These are phyloP conservation scores for Stachybotrys elegans DNA, from an alignment of 2,329 filamentous ascomycete species.

Conservation along the genomic window DNA sequence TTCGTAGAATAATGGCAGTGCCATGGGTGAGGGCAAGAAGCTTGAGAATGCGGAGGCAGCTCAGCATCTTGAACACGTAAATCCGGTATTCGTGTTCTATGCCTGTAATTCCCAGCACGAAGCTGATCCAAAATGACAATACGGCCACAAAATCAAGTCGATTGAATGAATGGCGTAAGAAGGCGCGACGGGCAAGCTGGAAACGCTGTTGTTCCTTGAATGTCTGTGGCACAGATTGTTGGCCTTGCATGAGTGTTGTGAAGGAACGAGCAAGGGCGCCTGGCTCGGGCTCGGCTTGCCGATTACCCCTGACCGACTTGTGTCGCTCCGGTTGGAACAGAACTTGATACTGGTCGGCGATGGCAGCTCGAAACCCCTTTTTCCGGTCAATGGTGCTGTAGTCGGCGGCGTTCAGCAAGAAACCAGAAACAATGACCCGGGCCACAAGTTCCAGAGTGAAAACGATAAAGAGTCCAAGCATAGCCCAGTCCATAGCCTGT, in stretches of 20 bases:
- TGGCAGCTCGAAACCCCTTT: constrained; percentile 65
- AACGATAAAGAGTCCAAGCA: constrained; percentile 78
- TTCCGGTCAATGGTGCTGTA: constrained; percentile 87
- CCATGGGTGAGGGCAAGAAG: constrained; percentile 90
- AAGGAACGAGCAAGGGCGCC: constrained; percentile 71
- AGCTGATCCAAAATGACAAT: constrained; percentile 91
- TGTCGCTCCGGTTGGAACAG: constrained; percentile 80
- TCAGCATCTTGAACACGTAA: constrained; percentile 94
- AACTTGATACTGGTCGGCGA: constrained; percentile 69
- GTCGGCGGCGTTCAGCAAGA: constrained; percentile 83
- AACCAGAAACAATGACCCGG: constrained; percentile 86
- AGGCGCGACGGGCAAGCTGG: constrained; percentile 84
- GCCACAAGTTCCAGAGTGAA: constrained; percentile 84
- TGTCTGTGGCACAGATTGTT: constrained; percentile 52
- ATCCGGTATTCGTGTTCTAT: constrained; percentile 67
- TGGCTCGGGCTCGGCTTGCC: constrained; percentile 42
- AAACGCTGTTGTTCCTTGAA: constrained; percentile 74
- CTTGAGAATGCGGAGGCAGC: constrained; percentile 85
- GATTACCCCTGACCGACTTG: constrained; percentile 54
- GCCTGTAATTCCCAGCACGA: constrained; percentile 64
- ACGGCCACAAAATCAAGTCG: constrained; percentile 92
- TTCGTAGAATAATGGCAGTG: constrained; percentile 91
- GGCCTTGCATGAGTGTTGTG: constrained; percentile 69
- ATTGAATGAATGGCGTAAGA: constrained; percentile 93
- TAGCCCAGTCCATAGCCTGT: constrained; percentile 68